Evolutionary conservation across 352 stramenopile genomes (phyloP).

Genomic region (Phytophthora pini): DNA sequence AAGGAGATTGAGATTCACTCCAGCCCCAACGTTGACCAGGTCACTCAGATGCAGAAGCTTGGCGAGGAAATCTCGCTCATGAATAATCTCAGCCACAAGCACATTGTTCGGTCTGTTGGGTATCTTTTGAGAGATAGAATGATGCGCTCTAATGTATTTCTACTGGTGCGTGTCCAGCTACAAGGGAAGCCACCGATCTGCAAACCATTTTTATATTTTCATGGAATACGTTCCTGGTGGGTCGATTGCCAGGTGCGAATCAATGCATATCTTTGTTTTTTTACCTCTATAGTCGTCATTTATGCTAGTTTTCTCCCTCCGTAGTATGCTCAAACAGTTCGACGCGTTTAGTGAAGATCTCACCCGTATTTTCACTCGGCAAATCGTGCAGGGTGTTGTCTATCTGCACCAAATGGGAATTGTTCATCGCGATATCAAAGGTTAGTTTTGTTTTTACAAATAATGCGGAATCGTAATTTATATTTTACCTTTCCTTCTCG

Average conservation of each 20-base stretch:
- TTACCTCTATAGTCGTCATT: neutral
- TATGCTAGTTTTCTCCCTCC: slow-evolving; percentile 1
- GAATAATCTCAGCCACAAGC: slow-evolving; percentile 93
- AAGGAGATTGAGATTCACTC: slow-evolving; percentile 89
- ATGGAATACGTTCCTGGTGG: slow-evolving; percentile 96
- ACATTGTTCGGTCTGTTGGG: slow-evolving; percentile 92
- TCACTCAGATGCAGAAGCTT: slow-evolving; percentile 78
- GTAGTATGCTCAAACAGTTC: slow-evolving; percentile 93
- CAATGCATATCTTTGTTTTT: neutral
- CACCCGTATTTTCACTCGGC: slow-evolving; percentile 90
- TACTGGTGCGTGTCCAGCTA: slow-evolving; percentile 43
- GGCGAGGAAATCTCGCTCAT: slow-evolving; percentile 95
- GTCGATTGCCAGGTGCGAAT: slow-evolving; percentile 80
- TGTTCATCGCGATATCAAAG: slow-evolving; percentile 95
- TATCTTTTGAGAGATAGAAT: neutral
- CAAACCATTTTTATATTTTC: slow-evolving; percentile 94
- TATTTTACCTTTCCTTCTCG: neutral
- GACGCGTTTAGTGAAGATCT: slow-evolving; percentile 92
- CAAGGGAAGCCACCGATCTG: slow-evolving; percentile 84
- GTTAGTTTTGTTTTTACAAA: slow-evolving; percentile 12
- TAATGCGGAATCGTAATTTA: neutral
- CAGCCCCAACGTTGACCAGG: slow-evolving; percentile 54
- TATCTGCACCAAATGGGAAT: slow-evolving; percentile 94
- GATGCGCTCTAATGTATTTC: slow-evolving; percentile 23
- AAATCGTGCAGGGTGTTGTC: slow-evolving; percentile 91